Evolutionary conservation across 768 basidiomycete species (phyloP), one percentile per base, ranked within the genome.

Genomic region (Calocybe cyanea): DNA sequence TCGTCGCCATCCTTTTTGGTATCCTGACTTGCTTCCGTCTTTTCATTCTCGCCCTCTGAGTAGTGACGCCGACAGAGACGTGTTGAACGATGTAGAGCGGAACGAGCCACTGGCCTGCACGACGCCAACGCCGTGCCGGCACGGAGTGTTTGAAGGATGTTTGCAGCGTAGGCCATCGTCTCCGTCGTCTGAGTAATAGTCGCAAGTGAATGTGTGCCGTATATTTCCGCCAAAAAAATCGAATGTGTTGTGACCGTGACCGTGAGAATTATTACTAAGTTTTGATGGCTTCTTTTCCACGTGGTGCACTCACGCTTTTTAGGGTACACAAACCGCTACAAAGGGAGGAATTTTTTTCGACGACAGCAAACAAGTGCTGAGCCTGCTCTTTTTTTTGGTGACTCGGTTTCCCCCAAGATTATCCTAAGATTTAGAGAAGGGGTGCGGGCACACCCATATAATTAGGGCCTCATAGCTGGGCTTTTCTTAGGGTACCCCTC

Each of bases 91-190:
- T 47, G 57, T 37, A 54, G 54, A 25, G 69, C 49, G 36, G 70
- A 59, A 37, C 75, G 73, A 44, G 68, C 64, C 43, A 77, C 53
- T 23, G 70, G 57, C 51, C 75, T 70, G 54, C 74, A 68, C 36
- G 84, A 76, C 53, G 80, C 51, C n/a, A 73, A 72, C 57, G 75
- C 68, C 51, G 80, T 75, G 63, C 77, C 80, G n/a, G 78, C 71
- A 57, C 80, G 77, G 63, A 87, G 67, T 46, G 73, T 47, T 40
- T 72, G 72, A 59, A 74, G 64, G 52, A 78, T 73, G 53, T 72
- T 68, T 46, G 69, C 64, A 56, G 77, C 67, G 65, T 65, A 84
- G 54, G 56, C 60, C 43, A 52, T 38, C 45, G 45, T 51, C 43
- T 51, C 53, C 46, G 52, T 37, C 49, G 52, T 53, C 43, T 41